phyloP scores from a whole-genome alignment of 306 rosid species.

The Sophora flavescens region DNA sequence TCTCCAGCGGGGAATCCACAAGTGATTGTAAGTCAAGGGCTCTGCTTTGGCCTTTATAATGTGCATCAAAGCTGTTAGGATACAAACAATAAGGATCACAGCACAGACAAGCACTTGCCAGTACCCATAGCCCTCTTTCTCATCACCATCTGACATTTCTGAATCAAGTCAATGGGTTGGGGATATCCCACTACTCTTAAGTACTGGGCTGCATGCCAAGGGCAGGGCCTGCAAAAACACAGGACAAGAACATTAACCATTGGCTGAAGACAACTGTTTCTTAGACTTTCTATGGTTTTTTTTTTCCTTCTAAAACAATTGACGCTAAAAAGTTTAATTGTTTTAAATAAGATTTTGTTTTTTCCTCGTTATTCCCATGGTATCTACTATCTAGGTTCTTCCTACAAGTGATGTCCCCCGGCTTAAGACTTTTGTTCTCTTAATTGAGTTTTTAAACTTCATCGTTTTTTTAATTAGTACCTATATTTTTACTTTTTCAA shows the following conservation, averaged over 20 bases:
- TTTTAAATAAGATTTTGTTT: too few relatives aligned
- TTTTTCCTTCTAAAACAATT: too few relatives aligned
- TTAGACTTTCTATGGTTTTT: not conserved
- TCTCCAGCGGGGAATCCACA: constrained; percentile 53
- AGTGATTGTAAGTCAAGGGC: constrained; percentile 40
- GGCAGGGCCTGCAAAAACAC: not conserved
- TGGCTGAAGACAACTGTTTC: not conserved
- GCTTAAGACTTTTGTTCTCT: too few relatives aligned
- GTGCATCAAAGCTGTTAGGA: constrained; percentile 15
- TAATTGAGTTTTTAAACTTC: too few relatives aligned
- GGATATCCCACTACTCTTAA: not conserved
- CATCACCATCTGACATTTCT: constrained; percentile 37
- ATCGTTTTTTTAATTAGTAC: too few relatives aligned
- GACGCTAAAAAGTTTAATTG: too few relatives aligned
- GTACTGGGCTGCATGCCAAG: not conserved
- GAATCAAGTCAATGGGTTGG: not conserved
- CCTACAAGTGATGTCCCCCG: too few relatives aligned
- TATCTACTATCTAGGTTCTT: too few relatives aligned
- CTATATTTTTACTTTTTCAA: too few relatives aligned
- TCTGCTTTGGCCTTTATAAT: constrained; percentile 43
- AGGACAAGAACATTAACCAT: not conserved
- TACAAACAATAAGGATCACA: constrained; percentile 12
- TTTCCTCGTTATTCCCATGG: too few relatives aligned
- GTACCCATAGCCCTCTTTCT: constrained; percentile 25
- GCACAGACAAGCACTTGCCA: constrained; percentile 38